Conservation (phyloP, 2,329 filamentous ascomycete species). For the Xylaria polymorpha region DNA sequence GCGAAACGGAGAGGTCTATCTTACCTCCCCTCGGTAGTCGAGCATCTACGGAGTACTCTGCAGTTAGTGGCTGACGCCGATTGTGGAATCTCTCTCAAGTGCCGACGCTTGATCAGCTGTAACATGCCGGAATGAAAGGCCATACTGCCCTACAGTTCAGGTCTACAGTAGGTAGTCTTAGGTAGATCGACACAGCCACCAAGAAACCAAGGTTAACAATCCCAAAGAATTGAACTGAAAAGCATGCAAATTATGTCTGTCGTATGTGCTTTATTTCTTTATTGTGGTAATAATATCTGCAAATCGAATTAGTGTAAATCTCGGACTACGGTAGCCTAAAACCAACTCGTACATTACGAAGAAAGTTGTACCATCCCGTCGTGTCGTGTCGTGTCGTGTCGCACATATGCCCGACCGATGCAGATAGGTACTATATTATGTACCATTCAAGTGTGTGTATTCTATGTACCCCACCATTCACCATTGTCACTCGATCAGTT, state of each 20-base stretch:
- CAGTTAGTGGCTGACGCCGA: not conserved
- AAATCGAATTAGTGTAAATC: conserved; percentile 9
- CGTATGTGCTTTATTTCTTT: not conserved
- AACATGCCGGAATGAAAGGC: conserved; percentile 8
- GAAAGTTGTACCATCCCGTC: conserved; percentile 6
- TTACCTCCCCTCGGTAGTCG: no score
- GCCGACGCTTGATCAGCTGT: conserved; percentile 31
- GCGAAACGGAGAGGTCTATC: conserved; percentile 18
- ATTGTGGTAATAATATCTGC: not conserved
- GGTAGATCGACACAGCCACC: not conserved
- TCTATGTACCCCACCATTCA: conserved; percentile 20
- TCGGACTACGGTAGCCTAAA: conserved; percentile 4
- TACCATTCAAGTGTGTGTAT: conserved; percentile 10
- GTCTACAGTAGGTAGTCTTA: no score
- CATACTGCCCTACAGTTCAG: not conserved
- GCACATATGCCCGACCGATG: conserved; percentile 32
- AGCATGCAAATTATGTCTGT: not conserved
- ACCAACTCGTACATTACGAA: conserved; percentile 9
- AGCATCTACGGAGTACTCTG: no score
- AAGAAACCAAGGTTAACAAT: no score
- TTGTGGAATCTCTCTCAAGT: conserved; percentile 28
- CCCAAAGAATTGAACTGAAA: not conserved
- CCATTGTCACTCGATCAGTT: conserved; percentile 32
- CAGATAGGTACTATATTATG: conserved; percentile 17
- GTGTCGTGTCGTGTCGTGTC: conserved; percentile 19